These are phyloP conservation scores for Fusarium metavorans DNA, from an alignment of 2,329 filamentous ascomycete species.

Conservation along the genomic window DNA sequence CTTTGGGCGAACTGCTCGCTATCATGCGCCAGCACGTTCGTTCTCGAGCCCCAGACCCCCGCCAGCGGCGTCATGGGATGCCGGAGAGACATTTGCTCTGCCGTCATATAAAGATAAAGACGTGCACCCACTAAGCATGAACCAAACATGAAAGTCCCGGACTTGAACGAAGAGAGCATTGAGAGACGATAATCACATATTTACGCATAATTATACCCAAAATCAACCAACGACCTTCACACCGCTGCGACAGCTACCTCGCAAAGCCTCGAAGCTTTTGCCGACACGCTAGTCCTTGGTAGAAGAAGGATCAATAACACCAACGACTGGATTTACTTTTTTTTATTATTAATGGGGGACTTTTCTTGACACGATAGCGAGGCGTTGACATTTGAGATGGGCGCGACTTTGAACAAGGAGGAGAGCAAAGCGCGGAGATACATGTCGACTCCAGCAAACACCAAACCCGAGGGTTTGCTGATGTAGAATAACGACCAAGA, in stretches of 20 bases:
- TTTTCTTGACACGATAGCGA: conserved; percentile 25
- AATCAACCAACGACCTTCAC: not conserved
- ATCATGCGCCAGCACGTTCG: conserved; percentile 66
- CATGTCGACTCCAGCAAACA: not conserved
- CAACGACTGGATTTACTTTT: conserved; percentile 33
- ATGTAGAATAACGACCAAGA: not conserved
- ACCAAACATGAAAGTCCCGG: conserved; percentile 59
- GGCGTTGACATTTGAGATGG: conserved; percentile 27
- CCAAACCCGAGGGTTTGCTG: not conserved
- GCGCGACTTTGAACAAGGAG: conserved; percentile 1
- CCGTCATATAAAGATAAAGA: conserved; percentile 49
- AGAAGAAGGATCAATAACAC: conserved; percentile 1
- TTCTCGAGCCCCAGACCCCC: conserved; percentile 68
- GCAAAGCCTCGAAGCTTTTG: conserved; percentile 10
- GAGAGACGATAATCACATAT: conserved; percentile 16
- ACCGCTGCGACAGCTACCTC: conserved; percentile 3
- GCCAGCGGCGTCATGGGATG: conserved; percentile 56
- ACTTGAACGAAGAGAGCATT: conserved; percentile 11
- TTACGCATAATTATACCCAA: conserved; percentile 24
- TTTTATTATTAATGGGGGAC: conserved; percentile 13
- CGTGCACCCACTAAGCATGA: conserved; percentile 69
- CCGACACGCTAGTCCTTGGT: not conserved
- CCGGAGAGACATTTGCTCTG: conserved; percentile 54
- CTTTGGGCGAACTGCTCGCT: conserved; percentile 66
- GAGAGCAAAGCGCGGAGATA: not conserved